These are phyloP conservation scores for Cenchrus purpureus DNA, from an alignment of 176 grass and related monocot genomes.

Conservation along the genomic window DNA sequence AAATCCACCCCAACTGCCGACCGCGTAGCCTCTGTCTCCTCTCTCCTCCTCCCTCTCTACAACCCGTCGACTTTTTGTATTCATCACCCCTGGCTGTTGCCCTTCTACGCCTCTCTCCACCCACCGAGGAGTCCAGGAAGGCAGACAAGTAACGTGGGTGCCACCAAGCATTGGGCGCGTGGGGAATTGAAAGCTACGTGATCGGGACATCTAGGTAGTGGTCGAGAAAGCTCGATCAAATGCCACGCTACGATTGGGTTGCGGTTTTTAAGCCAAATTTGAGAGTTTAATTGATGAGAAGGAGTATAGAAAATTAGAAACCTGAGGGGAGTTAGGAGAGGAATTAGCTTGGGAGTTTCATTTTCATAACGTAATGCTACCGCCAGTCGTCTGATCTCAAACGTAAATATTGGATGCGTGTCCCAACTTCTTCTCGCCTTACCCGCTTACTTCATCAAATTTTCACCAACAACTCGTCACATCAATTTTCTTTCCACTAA, in stretches of 20 bases:
- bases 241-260: constrained; percentile 51
- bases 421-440: no score
- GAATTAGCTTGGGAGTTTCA: no score
- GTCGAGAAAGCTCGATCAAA: constrained; percentile 63
- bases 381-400: no score
- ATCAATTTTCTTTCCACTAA: no score
- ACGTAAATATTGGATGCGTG: no score
- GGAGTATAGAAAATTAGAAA: no score
- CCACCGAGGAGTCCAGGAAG: neutral
- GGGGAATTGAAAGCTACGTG: constrained; percentile 47
- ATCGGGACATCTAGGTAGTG: constrained; percentile 55
- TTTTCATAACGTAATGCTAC: no score
- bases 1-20: constrained; percentile 13
- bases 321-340: no score
- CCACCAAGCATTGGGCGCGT: neutral
- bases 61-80: neutral
- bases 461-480: no score
- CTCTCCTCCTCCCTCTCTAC: neutral
- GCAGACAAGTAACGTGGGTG: constrained; percentile 41
- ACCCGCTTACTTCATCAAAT: no score
- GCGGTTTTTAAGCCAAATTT: neutral
- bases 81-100: neutral
- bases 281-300: no score
- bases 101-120: neutral
- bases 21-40: neutral